Base-by-base conservation (phyloP, 495 filamentous ascomycete genomes). In the Aspergillus homomorphus region DNA sequence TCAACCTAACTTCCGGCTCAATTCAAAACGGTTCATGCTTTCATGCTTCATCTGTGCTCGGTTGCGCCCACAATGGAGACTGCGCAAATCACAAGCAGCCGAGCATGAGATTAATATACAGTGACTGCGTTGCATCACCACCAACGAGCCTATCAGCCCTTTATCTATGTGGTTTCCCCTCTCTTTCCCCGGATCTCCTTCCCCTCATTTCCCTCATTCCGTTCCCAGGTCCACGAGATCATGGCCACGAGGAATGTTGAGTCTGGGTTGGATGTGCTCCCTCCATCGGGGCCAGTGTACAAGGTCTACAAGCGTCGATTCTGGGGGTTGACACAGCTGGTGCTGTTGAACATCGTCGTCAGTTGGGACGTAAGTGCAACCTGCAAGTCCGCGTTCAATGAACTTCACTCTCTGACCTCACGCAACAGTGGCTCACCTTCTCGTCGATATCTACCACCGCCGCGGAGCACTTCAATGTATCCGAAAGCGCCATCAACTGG, bases 271-370 rank as follows among this genome's bases (percentile, higher is more conserved):
- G 24, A 24, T 18, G n/a, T 48, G 38, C 45, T 66, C 8, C 62
- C 62, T 15, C 56, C 62, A 45, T 53, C 70, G 18, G 66, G 64
- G 53, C 69, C 67, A 38, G 58, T 54, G 46, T 96, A 90, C 70
- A 85, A 82, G 65, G 87, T 95, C 51, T 98, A 98, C 63, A 94
- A 89, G 73, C 80, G 91, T 59, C 79, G 94, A 33, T 98, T 91
- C 84, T 92, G 96, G 73, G 94, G 94, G 0, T 73, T 98, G 52
- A 74, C 81, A 18, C 88, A 95, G 73, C 71, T 98, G 63, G 87
- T 92, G 16, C 71, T 98, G 65, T 66, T 97, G 71, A 98, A 98
- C 69, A 89, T 96, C 51, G 84, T 98, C 54, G 87, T 96, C 24
- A 93, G 89, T 68, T 97, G 92, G 93, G 90, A 94, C 80, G 91